Base-by-base conservation (phyloP, 228 moss, liverwort and hornwort species). In the Sphagnum magellanicum region DNA sequence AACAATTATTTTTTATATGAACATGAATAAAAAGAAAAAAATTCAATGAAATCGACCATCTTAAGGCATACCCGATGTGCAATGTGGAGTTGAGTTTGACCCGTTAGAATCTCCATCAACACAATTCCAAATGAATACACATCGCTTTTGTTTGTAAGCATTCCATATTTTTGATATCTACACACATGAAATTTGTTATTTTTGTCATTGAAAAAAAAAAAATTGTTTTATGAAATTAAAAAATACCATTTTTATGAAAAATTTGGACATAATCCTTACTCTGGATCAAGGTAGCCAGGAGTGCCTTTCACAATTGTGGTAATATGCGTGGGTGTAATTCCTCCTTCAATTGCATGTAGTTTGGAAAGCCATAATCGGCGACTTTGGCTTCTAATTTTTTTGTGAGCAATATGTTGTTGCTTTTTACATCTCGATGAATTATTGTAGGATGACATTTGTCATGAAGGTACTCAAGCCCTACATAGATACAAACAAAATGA, bases 271-370 rank as follows among this genome's bases (percentile, higher is more conserved):
- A 68, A 16, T 4, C 51, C 88, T 81, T 79, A 90, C 90, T 88
- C 81, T 53, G 81, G 85, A 67, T 85, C 85, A 17, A 91, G 87
- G 72, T 89, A 89, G 8, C 89, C 85, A 17, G 89, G 81, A 63
- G 92, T 92, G 53, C 92, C 92, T 75, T 87, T 92, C 51, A 92
- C 87, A 15, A 83, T 76, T 17, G 92, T 92, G 6, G 89, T 87
- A 64, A 92, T 87, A 49, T 89, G 17, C 17, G 92, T 88, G 59
- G 77, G 32, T 32, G 32, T 82, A 17, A 76, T 72, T 70, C 81
- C 76, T 49, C 76, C 72, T n/a, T 64, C 64, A 0, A 55, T 68
- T 57, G 81, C 72, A 50, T 64, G 51, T 0, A 79, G 79, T 63
- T 89, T 92, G n/a, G 89, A 92, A 62, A 89, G 89, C 32, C 90